Evolutionary conservation across 2,329 filamentous ascomycete genomes (phyloP).

Genomic region (Hypoxylon sp.): DNA sequence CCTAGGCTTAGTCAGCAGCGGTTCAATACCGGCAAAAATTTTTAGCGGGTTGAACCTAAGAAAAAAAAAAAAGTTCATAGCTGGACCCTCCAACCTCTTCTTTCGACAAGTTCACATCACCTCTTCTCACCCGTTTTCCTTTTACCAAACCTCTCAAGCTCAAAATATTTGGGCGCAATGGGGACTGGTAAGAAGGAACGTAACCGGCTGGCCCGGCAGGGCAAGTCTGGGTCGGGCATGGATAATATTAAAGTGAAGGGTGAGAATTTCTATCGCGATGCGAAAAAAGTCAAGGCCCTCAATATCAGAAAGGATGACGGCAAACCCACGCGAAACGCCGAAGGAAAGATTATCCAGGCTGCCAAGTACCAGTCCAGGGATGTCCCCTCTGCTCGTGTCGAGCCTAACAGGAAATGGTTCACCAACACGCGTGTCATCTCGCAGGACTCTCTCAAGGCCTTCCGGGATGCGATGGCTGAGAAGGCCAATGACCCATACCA

Average conservation of each 20-base stretch:
- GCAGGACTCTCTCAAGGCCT: constrained; percentile 87
- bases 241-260: constrained; percentile 93
- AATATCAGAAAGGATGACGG: constrained; percentile 94
- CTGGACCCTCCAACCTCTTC: constrained; percentile 26
- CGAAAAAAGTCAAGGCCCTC: constrained; percentile 89
- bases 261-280: constrained; percentile 95
- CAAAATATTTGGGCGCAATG: constrained; percentile 69
- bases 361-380: constrained; percentile 88
- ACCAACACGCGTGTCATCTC: constrained; percentile 91
- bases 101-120: constrained; percentile 10
- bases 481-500: constrained; percentile 92
- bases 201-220: constrained; percentile 85
- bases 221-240: constrained; percentile 88
- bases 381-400: constrained; percentile 85
- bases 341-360: constrained; percentile 87
- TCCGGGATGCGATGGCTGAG: constrained; percentile 92
- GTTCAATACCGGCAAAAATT: constrained; percentile 23
- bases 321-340: constrained; percentile 83
- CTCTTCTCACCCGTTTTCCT: constrained; percentile 38
- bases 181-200: constrained; percentile 94
- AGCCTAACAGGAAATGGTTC: constrained; percentile 99
- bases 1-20: constrained; percentile 12
- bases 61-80: constrained; percentile 38
- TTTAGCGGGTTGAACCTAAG: background rate
- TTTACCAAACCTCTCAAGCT: constrained; percentile 40